Evolutionary conservation across 768 basidiomycete species (phyloP).

Genomic region (Rhizopogon roseolus): DNA sequence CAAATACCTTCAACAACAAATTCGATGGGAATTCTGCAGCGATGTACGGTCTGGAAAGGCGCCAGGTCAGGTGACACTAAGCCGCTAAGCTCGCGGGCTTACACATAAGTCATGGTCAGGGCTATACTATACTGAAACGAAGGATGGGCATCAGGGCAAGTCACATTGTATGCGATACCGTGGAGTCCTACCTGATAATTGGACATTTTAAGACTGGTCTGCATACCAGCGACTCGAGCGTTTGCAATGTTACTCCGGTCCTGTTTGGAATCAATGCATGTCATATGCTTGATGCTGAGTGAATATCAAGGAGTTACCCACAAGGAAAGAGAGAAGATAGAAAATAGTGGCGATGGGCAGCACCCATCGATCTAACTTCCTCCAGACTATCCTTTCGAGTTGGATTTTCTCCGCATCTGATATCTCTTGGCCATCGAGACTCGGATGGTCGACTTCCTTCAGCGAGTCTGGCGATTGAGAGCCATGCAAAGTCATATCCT

Average conservation of each 20-base stretch:
- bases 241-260: constrained; percentile 47
- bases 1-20: constrained; percentile 41
- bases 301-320: constrained; percentile 19
- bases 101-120: constrained; percentile 24
- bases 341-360: constrained; percentile 46
- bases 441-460: constrained; percentile 6
- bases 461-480: not conserved
- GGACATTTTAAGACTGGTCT: constrained; percentile 37
- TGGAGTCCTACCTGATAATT: constrained; percentile 19
- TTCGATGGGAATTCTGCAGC: constrained; percentile 58
- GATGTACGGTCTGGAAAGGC: constrained; percentile 41
- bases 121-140: constrained; percentile 29
- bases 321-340: constrained; percentile 50
- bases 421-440: constrained; percentile 6
- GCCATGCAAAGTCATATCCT: not conserved
- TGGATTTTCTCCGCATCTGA: constrained; percentile 7
- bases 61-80: constrained; percentile 1
- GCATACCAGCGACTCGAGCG: constrained; percentile 58
- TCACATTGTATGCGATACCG: not conserved
- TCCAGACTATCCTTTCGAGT: constrained; percentile 40
- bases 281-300: not conserved
- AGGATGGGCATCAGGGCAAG: not conserved
- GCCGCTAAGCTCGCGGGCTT: not conserved
- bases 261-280: constrained; percentile 13
- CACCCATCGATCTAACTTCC: constrained; percentile 44